A percentile compares a stretch with the other conserved stretches of the same genome.
These are phyloP conservation scores for Metroxylon sagu DNA, from an alignment of 176 grass and related monocot species.

Conservation along the genomic window DNA sequence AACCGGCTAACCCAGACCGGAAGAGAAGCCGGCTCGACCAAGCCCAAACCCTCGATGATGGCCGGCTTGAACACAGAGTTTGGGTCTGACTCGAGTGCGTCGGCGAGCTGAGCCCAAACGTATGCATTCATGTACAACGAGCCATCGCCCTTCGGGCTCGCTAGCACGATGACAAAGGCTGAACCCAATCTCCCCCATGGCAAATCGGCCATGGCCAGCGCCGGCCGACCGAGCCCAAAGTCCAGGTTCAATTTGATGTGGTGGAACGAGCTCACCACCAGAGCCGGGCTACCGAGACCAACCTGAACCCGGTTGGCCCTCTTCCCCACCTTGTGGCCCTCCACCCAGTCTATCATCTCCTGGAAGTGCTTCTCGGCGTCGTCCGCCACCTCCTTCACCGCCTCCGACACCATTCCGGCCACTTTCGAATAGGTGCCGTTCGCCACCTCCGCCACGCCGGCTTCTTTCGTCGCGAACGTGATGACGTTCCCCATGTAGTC, in stretches of 20 bases:
- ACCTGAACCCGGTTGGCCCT: constrained; percentile 58
- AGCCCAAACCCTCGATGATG: constrained; percentile 31
- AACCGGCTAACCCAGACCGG: constrained; percentile 4
- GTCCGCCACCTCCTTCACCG: constrained; percentile 35
- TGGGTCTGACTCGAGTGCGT: constrained; percentile 36
- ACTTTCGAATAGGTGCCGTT: constrained; percentile 20
- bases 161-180: constrained; percentile 25
- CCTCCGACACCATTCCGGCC: constrained; percentile 21
- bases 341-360: constrained; percentile 84
- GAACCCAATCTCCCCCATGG: constrained; percentile 34
- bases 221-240: constrained; percentile 47
- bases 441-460: constrained; percentile 5
- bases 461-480: constrained; percentile 46
- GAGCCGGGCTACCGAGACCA: constrained; percentile 38
- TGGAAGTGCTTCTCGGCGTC: constrained; percentile 32
- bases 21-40: constrained; percentile 1
- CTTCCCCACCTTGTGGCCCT: constrained; percentile 43
- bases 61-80: constrained; percentile 38
- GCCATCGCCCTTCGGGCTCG: constrained; percentile 44
- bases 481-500: constrained; percentile 54
- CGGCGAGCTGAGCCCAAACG: constrained; percentile 49
- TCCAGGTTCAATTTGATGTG: constrained; percentile 35
- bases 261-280: constrained; percentile 46
- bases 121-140: constrained; percentile 39
- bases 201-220: constrained; percentile 39